Conservation (phyloP, 163 green algal genomes). For the Scenedesmus sp. region DNA sequence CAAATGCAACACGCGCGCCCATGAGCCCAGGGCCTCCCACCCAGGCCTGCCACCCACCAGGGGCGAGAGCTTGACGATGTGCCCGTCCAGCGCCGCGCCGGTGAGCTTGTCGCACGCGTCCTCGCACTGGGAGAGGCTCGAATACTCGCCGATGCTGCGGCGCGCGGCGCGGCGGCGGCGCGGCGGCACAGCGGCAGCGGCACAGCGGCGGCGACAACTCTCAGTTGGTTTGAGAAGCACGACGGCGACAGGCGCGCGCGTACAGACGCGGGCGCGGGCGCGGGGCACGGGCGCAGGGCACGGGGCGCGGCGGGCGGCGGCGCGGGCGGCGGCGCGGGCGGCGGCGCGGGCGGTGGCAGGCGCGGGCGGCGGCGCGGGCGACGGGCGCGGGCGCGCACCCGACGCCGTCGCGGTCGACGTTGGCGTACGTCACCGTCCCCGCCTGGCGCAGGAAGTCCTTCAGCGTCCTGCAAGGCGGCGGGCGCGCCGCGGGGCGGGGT, state of each 20-base stretch:
- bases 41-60: slow-evolving; percentile 2
- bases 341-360: too few relatives aligned
- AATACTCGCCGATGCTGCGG: slow-evolving; percentile 32
- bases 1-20: too few relatives aligned
- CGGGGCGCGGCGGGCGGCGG: too few relatives aligned
- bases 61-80: slow-evolving; percentile 31
- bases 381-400: background rate
- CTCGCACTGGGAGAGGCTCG: background rate
- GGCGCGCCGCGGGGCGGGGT: too few relatives aligned
- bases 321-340: too few relatives aligned
- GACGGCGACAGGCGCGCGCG: background rate
- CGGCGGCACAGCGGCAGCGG: background rate
- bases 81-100: slow-evolving; percentile 18
- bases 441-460: slow-evolving; percentile 40
- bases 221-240: background rate
- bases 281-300: too few relatives aligned
- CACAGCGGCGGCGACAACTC: background rate
- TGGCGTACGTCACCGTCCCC: slow-evolving; percentile 39
- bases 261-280: background rate
- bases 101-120: slow-evolving; percentile 35
- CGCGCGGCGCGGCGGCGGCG: background rate
- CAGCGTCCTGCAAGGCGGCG: slow-evolving; percentile 2
- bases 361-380: too few relatives aligned
- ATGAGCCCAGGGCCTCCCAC: too few relatives aligned
- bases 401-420: slow-evolving; percentile 24